phyloP scores from a whole-genome alignment of 257 asterid genomes.

The Solanum virginianum region DNA sequence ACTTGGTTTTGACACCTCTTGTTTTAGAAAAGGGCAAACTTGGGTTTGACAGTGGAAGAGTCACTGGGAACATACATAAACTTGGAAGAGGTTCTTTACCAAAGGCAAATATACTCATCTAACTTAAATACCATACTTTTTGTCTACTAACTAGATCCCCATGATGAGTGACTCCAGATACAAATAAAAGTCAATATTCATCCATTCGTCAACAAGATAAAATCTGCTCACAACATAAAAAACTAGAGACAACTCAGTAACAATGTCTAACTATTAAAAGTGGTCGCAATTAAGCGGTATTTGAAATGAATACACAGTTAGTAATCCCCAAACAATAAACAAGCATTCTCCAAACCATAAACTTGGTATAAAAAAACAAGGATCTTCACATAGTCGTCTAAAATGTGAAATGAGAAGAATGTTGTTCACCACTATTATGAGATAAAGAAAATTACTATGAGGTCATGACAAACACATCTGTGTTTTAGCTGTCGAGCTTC shows the following conservation, averaged over 20 bases:
- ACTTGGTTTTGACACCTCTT: no score
- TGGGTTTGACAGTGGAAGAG: no score
- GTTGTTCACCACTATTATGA: constrained; percentile 6
- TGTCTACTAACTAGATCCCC: no score
- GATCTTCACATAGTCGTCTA: background rate
- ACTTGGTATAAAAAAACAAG: background rate
- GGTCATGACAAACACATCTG: constrained; percentile 53
- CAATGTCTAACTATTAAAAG: background rate
- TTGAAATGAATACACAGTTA: background rate
- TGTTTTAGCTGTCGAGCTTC: constrained; percentile 63
- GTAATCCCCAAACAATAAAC: background rate
- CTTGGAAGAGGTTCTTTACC: no score
- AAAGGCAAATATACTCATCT: no score
- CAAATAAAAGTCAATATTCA: background rate
- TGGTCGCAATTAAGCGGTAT: background rate
- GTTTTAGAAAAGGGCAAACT: no score
- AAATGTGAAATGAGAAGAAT: background rate
- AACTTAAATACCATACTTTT: no score
- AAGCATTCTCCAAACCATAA: background rate
- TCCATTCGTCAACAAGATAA: background rate
- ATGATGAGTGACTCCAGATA: no score
- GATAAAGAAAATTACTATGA: constrained; percentile 52
- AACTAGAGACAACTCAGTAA: background rate
- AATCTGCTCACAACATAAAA: background rate
- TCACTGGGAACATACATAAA: no score